Percentiles rank a stretch among this genome's conserved stretches.
phyloP scores from a whole-genome alignment of 2,329 filamentous ascomycete species.

The Didymella sp. region DNA sequence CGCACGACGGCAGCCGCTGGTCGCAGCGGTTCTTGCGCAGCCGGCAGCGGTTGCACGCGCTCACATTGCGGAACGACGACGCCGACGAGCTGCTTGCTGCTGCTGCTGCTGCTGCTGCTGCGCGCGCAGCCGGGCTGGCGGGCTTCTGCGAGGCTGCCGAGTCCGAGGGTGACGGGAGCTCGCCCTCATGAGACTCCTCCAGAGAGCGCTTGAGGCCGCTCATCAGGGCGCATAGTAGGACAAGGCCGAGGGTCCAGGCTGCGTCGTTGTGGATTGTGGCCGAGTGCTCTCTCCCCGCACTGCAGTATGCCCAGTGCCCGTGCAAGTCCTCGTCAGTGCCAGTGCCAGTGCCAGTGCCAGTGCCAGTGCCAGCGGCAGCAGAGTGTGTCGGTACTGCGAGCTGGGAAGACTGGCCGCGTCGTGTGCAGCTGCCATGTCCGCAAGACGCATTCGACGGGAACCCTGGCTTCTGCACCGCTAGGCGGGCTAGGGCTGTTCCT shows the following conservation, averaged over 20 bases:
- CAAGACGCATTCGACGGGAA: slow-evolving; percentile 24
- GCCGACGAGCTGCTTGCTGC: not conserved
- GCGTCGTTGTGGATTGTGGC: not conserved
- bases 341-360: not conserved
- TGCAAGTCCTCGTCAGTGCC: not conserved
- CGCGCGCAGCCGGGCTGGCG: slow-evolving; percentile 38
- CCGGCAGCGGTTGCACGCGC: slow-evolving; percentile 87
- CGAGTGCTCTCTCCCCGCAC: not conserved
- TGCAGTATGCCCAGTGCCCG: not conserved
- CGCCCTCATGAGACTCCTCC: slow-evolving; percentile 48
- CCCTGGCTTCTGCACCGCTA: not conserved
- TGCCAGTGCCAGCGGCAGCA: not conserved
- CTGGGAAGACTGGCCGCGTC: slow-evolving; percentile 1
- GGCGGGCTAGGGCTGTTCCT: slow-evolving; percentile 17
- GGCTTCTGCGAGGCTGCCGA: slow-evolving; percentile 38
- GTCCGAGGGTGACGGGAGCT: slow-evolving; percentile 39
- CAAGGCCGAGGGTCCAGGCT: slow-evolving; percentile 12
- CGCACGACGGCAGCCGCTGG: slow-evolving; percentile 88
- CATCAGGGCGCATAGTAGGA: slow-evolving; percentile 50
- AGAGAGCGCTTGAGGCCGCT: slow-evolving; percentile 50
- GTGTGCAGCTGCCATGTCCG: slow-evolving; percentile 24
- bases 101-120: slow-evolving; percentile 20
- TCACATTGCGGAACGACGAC: slow-evolving; percentile 65
- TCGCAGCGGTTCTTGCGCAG: slow-evolving; percentile 94
- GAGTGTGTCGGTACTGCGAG: not conserved